Evolutionary conservation across 2,329 filamentous ascomycete species (phyloP).

Genomic region (Thelonectria rubi): DNA sequence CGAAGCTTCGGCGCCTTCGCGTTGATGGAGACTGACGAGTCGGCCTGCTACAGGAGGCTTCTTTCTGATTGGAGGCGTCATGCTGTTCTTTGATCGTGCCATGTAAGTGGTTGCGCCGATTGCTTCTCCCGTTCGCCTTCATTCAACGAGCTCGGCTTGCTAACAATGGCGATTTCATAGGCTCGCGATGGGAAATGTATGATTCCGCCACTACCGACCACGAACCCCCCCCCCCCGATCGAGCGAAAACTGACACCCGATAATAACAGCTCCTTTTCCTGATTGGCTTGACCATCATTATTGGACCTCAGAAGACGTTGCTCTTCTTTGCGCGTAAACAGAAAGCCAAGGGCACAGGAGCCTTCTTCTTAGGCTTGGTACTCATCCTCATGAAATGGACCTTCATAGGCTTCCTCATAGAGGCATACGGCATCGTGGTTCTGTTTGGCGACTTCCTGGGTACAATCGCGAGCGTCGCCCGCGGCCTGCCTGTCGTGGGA

Average conservation of each 20-base stretch:
- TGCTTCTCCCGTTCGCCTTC: constrained; percentile 1
- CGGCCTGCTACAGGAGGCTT: constrained; percentile 73
- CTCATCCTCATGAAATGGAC: constrained; percentile 93
- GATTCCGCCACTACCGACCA: constrained; percentile 37
- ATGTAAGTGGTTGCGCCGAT: constrained; percentile 68
- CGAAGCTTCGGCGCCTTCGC: constrained; percentile 31
- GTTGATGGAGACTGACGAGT: constrained; percentile 30
- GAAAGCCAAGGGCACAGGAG: constrained; percentile 89
- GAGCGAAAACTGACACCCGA: constrained; percentile 28
- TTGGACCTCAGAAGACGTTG: constrained; percentile 89
- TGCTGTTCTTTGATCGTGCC: constrained; percentile 97
- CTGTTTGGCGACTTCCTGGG: constrained; percentile 97
- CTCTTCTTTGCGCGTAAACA: constrained; percentile 94
- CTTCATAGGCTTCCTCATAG: constrained; percentile 87
- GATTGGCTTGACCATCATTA: constrained; percentile 94
- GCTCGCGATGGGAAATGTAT: constrained; percentile 97
- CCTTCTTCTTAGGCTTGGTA: constrained; percentile 83
- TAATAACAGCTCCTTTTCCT: constrained; percentile 87
- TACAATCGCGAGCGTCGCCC: constrained; percentile 88
- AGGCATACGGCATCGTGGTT: constrained; percentile 91
- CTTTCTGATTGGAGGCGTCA: constrained; percentile 92
- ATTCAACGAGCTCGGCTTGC: constrained; percentile 75
- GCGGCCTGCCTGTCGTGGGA: constrained; percentile 84
- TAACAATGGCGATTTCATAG: constrained; percentile 79
- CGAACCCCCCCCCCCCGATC: constrained; percentile 26